Conservation (phyloP, 2,329 filamentous ascomycete species). For the Aureobasidium sp. region DNA sequence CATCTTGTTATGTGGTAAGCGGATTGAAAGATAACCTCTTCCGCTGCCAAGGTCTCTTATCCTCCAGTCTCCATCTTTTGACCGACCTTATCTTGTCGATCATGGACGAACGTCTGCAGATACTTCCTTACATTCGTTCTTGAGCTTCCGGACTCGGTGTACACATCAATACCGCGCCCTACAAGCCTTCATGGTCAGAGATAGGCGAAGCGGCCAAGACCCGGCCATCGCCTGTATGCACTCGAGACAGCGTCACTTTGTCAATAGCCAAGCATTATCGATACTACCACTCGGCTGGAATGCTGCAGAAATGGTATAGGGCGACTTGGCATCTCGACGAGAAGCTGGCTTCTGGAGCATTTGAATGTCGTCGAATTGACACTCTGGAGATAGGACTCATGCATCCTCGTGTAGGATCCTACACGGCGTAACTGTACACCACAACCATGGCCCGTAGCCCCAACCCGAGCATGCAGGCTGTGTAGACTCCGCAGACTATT, state of each 20-base stretch:
- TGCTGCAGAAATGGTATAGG: neutral
- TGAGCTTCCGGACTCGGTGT: neutral
- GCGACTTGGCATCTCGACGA: neutral
- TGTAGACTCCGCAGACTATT: neutral
- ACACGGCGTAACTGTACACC: neutral
- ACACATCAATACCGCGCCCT: neutral
- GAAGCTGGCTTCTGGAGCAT: neutral
- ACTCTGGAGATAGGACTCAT: neutral
- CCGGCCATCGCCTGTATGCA: neutral
- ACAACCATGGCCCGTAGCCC: conserved; percentile 2
- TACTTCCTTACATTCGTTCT: neutral
- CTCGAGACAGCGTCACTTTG: neutral
- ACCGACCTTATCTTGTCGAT: conserved; percentile 5
- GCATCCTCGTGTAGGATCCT: neutral
- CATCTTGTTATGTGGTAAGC: neutral
- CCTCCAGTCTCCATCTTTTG: neutral
- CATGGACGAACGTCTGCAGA: neutral
- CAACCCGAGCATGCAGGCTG: neutral
- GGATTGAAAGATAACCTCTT: neutral
- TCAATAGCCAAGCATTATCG: neutral
- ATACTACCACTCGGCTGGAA: neutral
- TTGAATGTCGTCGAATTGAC: neutral
- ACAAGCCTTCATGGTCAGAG: neutral
- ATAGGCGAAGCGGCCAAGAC: conserved; percentile 4
- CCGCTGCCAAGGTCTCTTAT: conserved; percentile 1